A percentile compares a stretch with the other conserved stretches of the same genome.
Conservation (phyloP, 495 filamentous ascomycete species). For the Letharia columbiana region DNA sequence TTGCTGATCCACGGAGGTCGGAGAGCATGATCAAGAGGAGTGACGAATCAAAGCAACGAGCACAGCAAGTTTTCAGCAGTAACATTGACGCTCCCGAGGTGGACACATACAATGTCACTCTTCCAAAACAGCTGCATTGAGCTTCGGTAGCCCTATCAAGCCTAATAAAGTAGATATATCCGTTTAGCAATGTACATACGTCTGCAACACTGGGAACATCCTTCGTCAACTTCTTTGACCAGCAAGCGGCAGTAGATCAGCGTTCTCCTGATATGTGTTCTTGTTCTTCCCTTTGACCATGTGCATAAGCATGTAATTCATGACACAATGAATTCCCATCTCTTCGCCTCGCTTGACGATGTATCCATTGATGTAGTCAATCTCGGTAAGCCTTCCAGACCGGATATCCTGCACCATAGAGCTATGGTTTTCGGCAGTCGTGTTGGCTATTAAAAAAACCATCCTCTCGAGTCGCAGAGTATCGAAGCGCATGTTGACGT, state of each 20-base stretch:
- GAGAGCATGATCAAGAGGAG: neutral
- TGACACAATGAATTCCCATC: slow-evolving; percentile 51
- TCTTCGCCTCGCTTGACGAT: slow-evolving; percentile 62
- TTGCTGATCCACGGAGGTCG: slow-evolving; percentile 1
- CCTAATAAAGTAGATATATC: neutral
- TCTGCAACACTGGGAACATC: neutral
- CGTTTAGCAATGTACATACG: neutral
- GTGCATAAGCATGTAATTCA: slow-evolving; percentile 61
- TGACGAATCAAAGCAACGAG: neutral
- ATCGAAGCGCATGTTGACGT: slow-evolving; percentile 46
- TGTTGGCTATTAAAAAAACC: slow-evolving; percentile 48
- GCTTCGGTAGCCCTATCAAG: neutral
- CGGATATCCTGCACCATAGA: slow-evolving; percentile 75
- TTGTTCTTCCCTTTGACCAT: slow-evolving; percentile 41
- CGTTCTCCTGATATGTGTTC: slow-evolving; percentile 11
- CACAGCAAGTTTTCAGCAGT: neutral
- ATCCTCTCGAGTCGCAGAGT: slow-evolving; percentile 47
- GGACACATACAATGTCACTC: neutral
- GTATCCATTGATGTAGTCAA: slow-evolving; percentile 81
- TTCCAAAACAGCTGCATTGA: neutral
- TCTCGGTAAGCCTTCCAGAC: slow-evolving; percentile 56
- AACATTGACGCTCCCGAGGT: neutral
- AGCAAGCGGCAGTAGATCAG: slow-evolving; percentile 17
- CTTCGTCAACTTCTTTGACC: slow-evolving; percentile 7
- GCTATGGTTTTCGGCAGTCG: slow-evolving; percentile 59